Evolutionary conservation across 768 basidiomycete species (phyloP).

Genomic region (Udeniomyces megalosporus): DNA sequence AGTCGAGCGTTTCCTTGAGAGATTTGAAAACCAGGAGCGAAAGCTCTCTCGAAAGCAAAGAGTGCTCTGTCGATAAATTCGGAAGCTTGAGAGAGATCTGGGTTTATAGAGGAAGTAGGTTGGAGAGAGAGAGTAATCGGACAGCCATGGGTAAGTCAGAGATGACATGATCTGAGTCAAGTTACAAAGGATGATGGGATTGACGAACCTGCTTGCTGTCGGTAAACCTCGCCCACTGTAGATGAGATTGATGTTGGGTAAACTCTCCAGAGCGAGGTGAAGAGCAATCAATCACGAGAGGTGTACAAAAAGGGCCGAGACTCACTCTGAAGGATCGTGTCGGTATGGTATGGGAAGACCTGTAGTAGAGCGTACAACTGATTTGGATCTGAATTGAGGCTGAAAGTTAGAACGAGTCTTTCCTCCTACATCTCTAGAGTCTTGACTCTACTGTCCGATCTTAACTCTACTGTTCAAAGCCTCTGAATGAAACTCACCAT

Average conservation of each 20-base stretch:
- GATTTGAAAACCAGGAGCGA: slow-evolving; percentile 73
- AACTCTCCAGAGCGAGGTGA: too few relatives aligned
- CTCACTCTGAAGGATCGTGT: slow-evolving; percentile 57
- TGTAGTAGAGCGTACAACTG: slow-evolving; percentile 56
- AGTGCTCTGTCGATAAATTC: slow-evolving; percentile 85
- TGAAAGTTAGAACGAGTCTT: too few relatives aligned
- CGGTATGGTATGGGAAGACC: slow-evolving; percentile 75
- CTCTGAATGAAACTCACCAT: slow-evolving; percentile 41
- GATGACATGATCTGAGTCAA: too few relatives aligned
- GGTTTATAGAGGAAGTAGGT: neutral
- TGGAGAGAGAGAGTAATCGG: neutral
- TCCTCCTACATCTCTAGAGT: too few relatives aligned
- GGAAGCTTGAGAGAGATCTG: slow-evolving; percentile 66
- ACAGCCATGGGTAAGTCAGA: too few relatives aligned
- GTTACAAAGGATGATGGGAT: neutral
- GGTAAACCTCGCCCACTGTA: slow-evolving; percentile 17
- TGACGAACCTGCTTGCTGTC: slow-evolving; percentile 19
- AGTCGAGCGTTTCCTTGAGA: slow-evolving; percentile 64
- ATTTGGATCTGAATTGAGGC: slow-evolving; percentile 25
- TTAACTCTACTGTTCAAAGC: neutral
- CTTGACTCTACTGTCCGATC: too few relatives aligned
- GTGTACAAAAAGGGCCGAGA: neutral
- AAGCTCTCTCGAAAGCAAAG: slow-evolving; percentile 80
- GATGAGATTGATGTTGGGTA: neutral
- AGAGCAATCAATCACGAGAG: neutral